Evolutionary conservation across 352 stramenopile genomes (phyloP).

Genomic region (Phytophthora megakarya): DNA sequence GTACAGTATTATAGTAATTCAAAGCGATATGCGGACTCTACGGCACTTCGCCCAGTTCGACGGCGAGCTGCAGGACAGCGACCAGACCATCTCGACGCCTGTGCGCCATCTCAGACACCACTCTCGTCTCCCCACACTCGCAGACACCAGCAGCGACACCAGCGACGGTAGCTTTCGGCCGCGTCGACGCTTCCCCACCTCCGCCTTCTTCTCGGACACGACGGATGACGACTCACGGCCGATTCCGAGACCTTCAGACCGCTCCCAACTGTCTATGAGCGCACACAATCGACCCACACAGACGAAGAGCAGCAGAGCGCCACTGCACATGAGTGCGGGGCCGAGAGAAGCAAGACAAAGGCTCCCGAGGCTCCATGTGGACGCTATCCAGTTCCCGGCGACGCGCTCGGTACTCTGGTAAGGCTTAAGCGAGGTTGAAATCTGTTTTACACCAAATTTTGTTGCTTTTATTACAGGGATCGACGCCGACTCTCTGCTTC

Average conservation of each 20-base stretch:
- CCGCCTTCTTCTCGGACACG: conserved; percentile 75
- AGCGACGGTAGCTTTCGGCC: conserved; percentile 1
- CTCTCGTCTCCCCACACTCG: conserved; percentile 21
- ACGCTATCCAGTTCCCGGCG: conserved; percentile 66
- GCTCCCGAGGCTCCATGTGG: conserved; percentile 48
- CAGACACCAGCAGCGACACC: conserved; percentile 14
- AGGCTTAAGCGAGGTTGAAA: conserved; percentile 3
- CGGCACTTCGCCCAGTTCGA: conserved; percentile 58
- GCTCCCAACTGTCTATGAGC: conserved; percentile 25
- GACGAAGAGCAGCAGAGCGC: neutral
- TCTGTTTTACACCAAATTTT: conserved; percentile 5
- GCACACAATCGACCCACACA: conserved; percentile 8
- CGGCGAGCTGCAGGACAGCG: conserved; percentile 63
- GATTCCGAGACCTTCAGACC: neutral
- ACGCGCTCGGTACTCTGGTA: conserved; percentile 75
- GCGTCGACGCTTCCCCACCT: conserved; percentile 34
- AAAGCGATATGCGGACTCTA: conserved; percentile 23
- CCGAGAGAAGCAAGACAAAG: conserved; percentile 11
- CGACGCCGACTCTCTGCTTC: conserved; percentile 54
- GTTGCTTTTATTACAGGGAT: conserved; percentile 45
- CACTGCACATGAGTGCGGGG: conserved; percentile 17
- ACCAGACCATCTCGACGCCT: conserved; percentile 60
- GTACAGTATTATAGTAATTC: no score
- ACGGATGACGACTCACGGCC: conserved; percentile 62
- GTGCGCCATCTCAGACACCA: conserved; percentile 12